Evolutionary conservation across 1,284 basidiomycete species (phyloP), one percentile per base, ranked within the genome.

Genomic region (Microbotryum silenes-acaulis): DNA sequence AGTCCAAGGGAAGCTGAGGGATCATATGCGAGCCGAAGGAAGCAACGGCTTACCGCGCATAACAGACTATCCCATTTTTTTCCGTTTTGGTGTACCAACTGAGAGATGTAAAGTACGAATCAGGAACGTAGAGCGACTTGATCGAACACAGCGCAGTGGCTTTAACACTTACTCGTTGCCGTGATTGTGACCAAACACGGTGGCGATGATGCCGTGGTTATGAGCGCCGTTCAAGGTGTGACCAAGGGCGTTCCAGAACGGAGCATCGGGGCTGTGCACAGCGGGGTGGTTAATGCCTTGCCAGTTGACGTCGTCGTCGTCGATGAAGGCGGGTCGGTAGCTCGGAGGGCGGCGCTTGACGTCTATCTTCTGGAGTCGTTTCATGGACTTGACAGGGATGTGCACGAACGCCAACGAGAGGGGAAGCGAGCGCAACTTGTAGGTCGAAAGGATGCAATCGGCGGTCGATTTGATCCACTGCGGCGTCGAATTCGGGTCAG

Each of bases 361-460:
- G 16, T 42, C 37, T 1, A 1, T 1, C 8, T 14, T 3, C 10
- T 37, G 10, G 21, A 21, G n/a, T 18, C 2, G 37, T 3, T 27
- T 27, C 37, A 42, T 42, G 37, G 16, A 14, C 16, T 14, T 12
- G 14, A 42, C 37, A 14, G 56, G 56, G 23, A 57, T 47, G 37
- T 57, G 56, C 16, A 57, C 56, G 47, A 57, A 57, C 33, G 31
- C 16, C 27, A 57, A 47, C 14, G 56, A 47, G 23, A 49, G 56
- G 9, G 56, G 56, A 14, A 57, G 56, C n/a, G 21, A 33, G 23
- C 48, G 20, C 37, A 42, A 42, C 2, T 42, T 42, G 33, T 57
- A 57, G 14, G 16, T 37, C 27, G 23, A 8, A 2, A 6, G n/a
- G 20, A 57, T 47, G 10, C 16, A 20, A 10, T 2, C 20, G 29